Base-by-base conservation (phyloP, 2,329 filamentous ascomycete species). In the Apiospora pterosperma region DNA sequence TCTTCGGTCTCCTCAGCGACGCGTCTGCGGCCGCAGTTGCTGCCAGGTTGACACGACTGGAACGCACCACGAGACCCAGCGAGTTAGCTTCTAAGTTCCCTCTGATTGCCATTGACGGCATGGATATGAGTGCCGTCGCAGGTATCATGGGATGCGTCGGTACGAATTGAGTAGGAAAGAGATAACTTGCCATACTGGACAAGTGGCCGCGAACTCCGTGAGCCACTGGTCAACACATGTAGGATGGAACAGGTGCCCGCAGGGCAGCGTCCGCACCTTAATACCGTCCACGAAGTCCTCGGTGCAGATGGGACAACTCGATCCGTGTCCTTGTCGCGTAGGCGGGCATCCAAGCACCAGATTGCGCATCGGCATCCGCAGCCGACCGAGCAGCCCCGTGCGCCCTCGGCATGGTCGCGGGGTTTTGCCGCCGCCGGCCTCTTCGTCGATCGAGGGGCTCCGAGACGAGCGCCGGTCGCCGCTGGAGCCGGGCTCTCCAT, bases 131-230 rank as follows among this genome's bases (percentile, higher is more conserved):
- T n/a, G n/a, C n/a, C n/a, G n/a, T n/a, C n/a, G n/a, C n/a, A n/a
- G n/a, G n/a, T n/a, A n/a, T n/a, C n/a, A n/a, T n/a, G n/a, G n/a
- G n/a, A n/a, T n/a, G n/a, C n/a, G n/a, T n/a, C n/a, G n/a, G n/a
- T n/a, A n/a, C n/a, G n/a, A n/a, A n/a, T n/a, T 25, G 12, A 7
- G 8, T 5, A 38, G 16, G 36, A n/a, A n/a, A n/a, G 23, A 6
- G 38, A 28, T 31, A 65, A 65, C 64, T 28, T 63, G 59, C 64
- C 64, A 65, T 44, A 65, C 34, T 12, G 67, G 62, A 52, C 63
- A 62, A 14, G 63, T 61, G 38, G 64, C 66, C 14, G 61, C 62
- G 21, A 61, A 68, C 63, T 60, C 67, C 48, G 52, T 67, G 39
- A 64, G 65, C 62, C 36, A 65, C 63, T 52, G 65, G 44, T 63